Evolutionary conservation across 2,329 filamentous ascomycete genomes (phyloP), one percentile per base, ranked within the genome.

Genomic region (Aspergillus glaucus): DNA sequence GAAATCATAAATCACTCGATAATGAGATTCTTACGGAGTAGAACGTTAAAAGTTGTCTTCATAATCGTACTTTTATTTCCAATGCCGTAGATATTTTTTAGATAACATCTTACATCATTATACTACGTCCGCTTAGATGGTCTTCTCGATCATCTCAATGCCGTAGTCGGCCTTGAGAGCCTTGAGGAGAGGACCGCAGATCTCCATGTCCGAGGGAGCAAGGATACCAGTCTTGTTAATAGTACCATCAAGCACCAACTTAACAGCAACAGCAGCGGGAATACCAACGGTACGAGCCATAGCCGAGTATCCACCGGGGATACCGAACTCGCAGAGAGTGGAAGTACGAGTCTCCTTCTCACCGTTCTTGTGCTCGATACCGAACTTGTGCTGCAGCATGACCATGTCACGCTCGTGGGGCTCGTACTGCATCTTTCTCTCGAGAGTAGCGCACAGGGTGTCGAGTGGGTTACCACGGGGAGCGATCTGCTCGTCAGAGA

Each of bases 401-500:
- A 93, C 87, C 57, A 94, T 76, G 70, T 95, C 90, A 51, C 90
- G 85, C 81, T 95, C 89, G 52, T 80, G 85, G 60, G 86, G 77
- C 63, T 81, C 86, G 70, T 85, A 95, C 71, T 87, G 81, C 88
- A 95, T 94, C 82, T 94, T 95, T 77, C 87, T 75, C 77, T 95
- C 89, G 26, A 95, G 80, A 3, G 84, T 87, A 28, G 88, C 88
- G 74, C 90, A 95, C 36, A 95, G 82, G n/a, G 87, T 92, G 70
- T 95, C 91, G 21, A 95, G 80, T 3, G 89, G 86, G 75, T 88
- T 95, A 47, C 83, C 86, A 48, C 82, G 77, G 24, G 88, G 85
- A 5, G 74, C 85, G 64, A 86, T 89, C 66, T 80, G 74, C 64
- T 81, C 78, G 56, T 84, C 78, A 40, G 81, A 85, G 73, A 89